Evolutionary conservation across 202 grass and related monocot species (phyloP), one percentile per base, ranked within the genome.

Genomic region (Dendrocalamus latiflorus): DNA sequence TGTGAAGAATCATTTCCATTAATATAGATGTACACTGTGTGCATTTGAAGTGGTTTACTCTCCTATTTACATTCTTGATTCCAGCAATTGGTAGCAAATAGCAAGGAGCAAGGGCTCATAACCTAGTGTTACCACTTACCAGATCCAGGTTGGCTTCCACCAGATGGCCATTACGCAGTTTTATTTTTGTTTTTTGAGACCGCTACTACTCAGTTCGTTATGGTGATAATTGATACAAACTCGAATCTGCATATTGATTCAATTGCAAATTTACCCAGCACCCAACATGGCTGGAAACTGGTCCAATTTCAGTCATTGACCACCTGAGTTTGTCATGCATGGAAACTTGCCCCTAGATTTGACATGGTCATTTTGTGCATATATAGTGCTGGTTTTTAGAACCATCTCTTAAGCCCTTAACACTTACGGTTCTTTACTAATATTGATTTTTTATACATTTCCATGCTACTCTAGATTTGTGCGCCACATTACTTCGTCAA

Each of bases 401-500:
- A n/a, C 8, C 18, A n/a, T 63, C 33, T 62, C 22, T 48, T 33
- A 42, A 30, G 6, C 30, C 21, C 4, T 74, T 65, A 4, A 67
- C n/a, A 47, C 50, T 34, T 41, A 71, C 41, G 67, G 6, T 64
- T 34, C 15, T 72, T 80, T 2, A 34, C 57, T 72, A 71, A 45
- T 74, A 22, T 33, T 72, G 21, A 21, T 61, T 50, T 28, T 30
- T 53, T 20, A 63, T 36, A 70, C 8, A 20, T 47, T 81, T 70
- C 9, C 9, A 20, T 65, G 1, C 2, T 33, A 12, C 20, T 62
- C 51, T 68, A 98, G 92, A 81, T 91, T 86, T 88, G 87, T 85
- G 39, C 89, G 88, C 63, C 88, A 88, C 60, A 88, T 74, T 75
- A 72, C 89, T 77, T 88, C 90, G 42, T 97, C 94, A 13, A 72